Evolutionary conservation across 2,329 filamentous ascomycete genomes (phyloP).

Genomic region (Aspergillus udagawae): DNA sequence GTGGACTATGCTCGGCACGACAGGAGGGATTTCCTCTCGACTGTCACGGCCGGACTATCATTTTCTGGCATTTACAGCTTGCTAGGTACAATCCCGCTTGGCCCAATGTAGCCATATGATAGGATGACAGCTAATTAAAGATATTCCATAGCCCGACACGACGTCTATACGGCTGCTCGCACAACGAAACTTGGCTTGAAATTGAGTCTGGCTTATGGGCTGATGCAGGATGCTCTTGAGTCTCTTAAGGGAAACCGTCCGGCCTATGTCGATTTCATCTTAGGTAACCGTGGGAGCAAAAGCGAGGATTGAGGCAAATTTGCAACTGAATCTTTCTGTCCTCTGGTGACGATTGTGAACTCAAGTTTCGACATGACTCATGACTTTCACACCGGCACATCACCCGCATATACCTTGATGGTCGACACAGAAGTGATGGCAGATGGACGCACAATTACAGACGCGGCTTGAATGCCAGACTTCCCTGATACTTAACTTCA

Average conservation of each 20-base stretch:
- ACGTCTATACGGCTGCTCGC: conserved; percentile 68
- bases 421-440: neutral
- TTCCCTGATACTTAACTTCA: neutral
- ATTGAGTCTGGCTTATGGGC: conserved; percentile 74
- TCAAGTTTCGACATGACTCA: neutral
- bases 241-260: conserved; percentile 67
- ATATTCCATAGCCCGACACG: conserved; percentile 64
- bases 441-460: neutral
- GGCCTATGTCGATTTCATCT: conserved; percentile 68
- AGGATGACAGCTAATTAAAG: conserved; percentile 10
- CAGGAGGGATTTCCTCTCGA: conserved; percentile 72
- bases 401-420: neutral
- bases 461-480: neutral
- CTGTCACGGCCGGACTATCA: conserved; percentile 74
- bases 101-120: neutral
- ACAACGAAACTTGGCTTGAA: conserved; percentile 77
- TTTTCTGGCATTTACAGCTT: conserved; percentile 84
- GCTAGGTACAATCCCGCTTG: conserved; percentile 56
- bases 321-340: conserved; percentile 6
- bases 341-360: neutral
- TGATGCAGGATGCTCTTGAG: conserved; percentile 72
- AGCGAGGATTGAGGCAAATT: conserved; percentile 13
- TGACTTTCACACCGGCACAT: neutral
- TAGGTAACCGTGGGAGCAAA: conserved; percentile 40
- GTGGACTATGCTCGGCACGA: conserved; percentile 63